A percentile compares a stretch with the other conserved stretches of the same genome.
phyloP scores from a whole-genome alignment of 768 basidiomycete genomes.

The Tylopilus balloui region DNA sequence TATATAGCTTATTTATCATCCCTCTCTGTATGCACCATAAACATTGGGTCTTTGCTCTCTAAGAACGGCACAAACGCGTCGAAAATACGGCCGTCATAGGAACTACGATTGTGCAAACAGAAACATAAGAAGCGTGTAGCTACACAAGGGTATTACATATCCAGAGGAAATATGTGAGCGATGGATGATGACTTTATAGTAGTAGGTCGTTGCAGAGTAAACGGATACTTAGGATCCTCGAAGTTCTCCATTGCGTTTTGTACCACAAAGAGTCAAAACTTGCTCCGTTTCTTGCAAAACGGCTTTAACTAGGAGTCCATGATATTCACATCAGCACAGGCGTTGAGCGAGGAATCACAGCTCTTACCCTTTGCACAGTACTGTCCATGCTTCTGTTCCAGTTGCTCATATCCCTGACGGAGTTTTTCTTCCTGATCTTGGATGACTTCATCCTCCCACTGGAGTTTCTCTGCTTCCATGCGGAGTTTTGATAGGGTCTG shows the following conservation, averaged over 20 bases:
- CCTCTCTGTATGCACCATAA: too few species aligned
- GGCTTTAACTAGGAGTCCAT: slow-evolving; percentile 32
- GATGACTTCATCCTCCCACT: slow-evolving; percentile 38
- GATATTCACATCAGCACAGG: slow-evolving; percentile 6
- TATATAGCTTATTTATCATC: background rate
- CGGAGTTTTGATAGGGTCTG: slow-evolving; percentile 37
- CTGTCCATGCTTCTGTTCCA: slow-evolving; percentile 38
- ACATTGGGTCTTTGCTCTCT: too few species aligned
- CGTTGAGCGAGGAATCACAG: background rate
- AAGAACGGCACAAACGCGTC: too few species aligned
- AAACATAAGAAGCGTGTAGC: too few species aligned
- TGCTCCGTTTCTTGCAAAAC: slow-evolving; percentile 43
- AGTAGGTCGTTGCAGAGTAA: too few species aligned
- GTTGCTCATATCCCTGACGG: slow-evolving; percentile 34
- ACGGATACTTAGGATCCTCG: background rate
- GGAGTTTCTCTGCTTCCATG: slow-evolving; percentile 38
- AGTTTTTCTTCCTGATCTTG: slow-evolving; percentile 40
- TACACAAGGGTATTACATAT: background rate
- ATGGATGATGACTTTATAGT: background rate
- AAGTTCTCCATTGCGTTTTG: slow-evolving; percentile 36
- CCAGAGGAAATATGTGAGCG: background rate
- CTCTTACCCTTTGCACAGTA: slow-evolving; percentile 40
- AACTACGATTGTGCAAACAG: too few species aligned
- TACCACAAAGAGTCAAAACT: slow-evolving; percentile 41
- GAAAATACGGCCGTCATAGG: too few species aligned